Conservation (phyloP, 805 yeast genomes). For the Blastobotrys robertii region DNA sequence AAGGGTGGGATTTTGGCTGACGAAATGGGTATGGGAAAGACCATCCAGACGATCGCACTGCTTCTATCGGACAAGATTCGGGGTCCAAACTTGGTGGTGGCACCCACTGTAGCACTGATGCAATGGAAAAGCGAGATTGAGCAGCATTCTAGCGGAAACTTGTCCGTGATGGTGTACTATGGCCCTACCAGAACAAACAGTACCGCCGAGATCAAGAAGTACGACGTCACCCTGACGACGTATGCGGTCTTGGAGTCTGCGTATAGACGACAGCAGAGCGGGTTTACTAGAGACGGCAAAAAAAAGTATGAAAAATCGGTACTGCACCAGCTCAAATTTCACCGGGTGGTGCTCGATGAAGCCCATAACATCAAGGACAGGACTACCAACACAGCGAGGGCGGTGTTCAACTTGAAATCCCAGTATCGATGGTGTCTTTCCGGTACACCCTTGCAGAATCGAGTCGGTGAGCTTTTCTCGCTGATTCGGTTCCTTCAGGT, state of each 20-base stretch:
- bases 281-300: constrained; percentile 61
- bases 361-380: constrained; percentile 97
- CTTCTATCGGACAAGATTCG: constrained; percentile 51
- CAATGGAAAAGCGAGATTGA: constrained; percentile 96
- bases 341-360: constrained; percentile 86
- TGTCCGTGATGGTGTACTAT: constrained; percentile 68
- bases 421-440: constrained; percentile 82
- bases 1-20: constrained; percentile 93
- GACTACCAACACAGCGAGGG: constrained; percentile 85
- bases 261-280: constrained; percentile 71
- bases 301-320: constrained; percentile 71
- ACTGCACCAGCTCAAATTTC: constrained; percentile 64
- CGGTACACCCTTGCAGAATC: constrained; percentile 93
- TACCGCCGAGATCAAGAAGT: constrained; percentile 43
- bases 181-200: constrained; percentile 69
- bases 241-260: constrained; percentile 87
- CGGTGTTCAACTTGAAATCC: constrained; percentile 67
- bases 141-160: constrained; percentile 62
- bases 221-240: constrained; percentile 82
- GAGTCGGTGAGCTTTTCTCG: constrained; percentile 95
- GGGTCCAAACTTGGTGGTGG: constrained; percentile 79
- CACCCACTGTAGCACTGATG: constrained; percentile 97
- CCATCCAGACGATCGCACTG: constrained; percentile 89
- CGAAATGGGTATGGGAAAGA: constrained; percentile 99
- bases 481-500: constrained; percentile 75